phyloP scores from a whole-genome alignment of 345 rosid genomes.

The Linum tenue region DNA sequence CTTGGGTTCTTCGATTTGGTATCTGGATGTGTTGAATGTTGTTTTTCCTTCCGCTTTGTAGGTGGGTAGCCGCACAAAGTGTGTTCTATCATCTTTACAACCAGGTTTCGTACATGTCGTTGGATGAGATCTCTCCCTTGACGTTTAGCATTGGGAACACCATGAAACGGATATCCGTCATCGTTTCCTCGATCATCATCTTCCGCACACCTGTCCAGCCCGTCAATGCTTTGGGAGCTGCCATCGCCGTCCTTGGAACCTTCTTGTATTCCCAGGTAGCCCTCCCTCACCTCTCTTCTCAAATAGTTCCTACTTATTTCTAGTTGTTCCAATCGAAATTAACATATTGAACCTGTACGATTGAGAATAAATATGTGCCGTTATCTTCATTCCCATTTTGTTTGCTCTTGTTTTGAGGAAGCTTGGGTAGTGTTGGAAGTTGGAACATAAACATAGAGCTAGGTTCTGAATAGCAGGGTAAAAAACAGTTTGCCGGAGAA shows the following conservation, averaged over 20 bases:
- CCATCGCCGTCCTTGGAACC: conserved; percentile 90
- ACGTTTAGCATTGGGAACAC: conserved; percentile 96
- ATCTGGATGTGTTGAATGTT: neutral
- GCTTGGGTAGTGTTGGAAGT: no score
- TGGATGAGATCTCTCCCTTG: conserved; percentile 88
- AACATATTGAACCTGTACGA: no score
- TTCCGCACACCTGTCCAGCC: conserved; percentile 95
- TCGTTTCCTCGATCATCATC: conserved; percentile 92
- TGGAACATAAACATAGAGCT: no score
- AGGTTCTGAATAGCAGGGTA: no score
- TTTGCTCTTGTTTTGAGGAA: no score
- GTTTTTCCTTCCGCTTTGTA: conserved; percentile 12
- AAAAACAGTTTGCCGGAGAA: no score
- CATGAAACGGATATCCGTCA: conserved; percentile 95
- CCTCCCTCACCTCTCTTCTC: neutral
- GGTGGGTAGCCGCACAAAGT: conserved; percentile 98
- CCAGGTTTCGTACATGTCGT: conserved; percentile 96
- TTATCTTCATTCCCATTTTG: no score
- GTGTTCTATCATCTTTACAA: conserved; percentile 97
- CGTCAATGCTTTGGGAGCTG: conserved; percentile 87
- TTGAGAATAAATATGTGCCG: no score
- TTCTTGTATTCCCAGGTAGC: conserved; percentile 96
- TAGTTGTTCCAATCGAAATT: no score
- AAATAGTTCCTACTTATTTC: no score
- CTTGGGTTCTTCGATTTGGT: neutral